phyloP scores from a whole-genome alignment of 129 eudicot species.

The Smallanthus sonchifolius region DNA sequence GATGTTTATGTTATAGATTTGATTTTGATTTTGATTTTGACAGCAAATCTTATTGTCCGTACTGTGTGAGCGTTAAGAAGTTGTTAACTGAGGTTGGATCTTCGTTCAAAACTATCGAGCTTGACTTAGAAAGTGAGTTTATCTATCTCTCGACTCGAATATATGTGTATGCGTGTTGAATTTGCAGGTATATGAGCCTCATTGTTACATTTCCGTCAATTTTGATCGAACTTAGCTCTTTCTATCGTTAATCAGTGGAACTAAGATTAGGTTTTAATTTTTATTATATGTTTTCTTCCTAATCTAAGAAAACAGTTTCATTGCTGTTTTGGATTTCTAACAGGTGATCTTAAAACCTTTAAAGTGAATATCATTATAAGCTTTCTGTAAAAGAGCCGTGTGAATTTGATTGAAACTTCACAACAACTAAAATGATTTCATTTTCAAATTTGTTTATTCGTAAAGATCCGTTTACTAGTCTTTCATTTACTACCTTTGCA shows the following conservation, averaged over 20 bases:
- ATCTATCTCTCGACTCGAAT: neutral
- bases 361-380: neutral
- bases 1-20: conserved; percentile 13
- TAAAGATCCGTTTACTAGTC: neutral
- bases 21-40: neutral
- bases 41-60: conserved; percentile 85
- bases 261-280: neutral
- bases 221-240: neutral
- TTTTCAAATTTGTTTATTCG: neutral
- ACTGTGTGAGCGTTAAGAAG: conserved; percentile 66
- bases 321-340: neutral
- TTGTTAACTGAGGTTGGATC: conserved; percentile 53
- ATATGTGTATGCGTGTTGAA: neutral
- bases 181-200: neutral
- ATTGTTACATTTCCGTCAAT: conserved; percentile 1
- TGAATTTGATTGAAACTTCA: neutral
- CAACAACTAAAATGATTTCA: neutral
- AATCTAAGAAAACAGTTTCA: neutral
- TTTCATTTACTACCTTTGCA: neutral
- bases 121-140: conserved; percentile 65
- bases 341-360: neutral
- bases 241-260: neutral
- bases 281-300: neutral
- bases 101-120: conserved; percentile 64
- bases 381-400: neutral